A percentile compares a stretch with the other conserved stretches of the same genome.
phyloP scores from a whole-genome alignment of 1,284 basidiomycete genomes.

The Pulchroboletus neoregius region DNA sequence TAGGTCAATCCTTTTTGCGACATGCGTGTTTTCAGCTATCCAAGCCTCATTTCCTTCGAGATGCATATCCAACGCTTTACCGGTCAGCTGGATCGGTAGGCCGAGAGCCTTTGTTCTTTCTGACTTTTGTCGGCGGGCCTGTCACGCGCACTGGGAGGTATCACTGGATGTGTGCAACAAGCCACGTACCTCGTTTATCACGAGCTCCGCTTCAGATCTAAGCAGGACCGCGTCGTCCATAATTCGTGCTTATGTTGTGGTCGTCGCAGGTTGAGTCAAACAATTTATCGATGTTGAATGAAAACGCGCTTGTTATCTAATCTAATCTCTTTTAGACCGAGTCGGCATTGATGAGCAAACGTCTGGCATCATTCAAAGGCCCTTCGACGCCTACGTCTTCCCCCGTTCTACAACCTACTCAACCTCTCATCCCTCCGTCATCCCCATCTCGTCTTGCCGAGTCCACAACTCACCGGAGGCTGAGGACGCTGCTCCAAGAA shows the following conservation, averaged over 20 bases:
- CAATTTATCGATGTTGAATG: too few species aligned
- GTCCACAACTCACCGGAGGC: conserved; percentile 69
- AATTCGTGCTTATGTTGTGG: not conserved
- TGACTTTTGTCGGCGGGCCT: conserved; percentile 74
- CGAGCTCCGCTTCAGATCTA: conserved; percentile 72
- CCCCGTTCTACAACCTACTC: conserved; percentile 48
- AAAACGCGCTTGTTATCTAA: conserved; percentile 19
- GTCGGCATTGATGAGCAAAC: conserved; percentile 32
- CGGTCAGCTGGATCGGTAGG: conserved; percentile 68
- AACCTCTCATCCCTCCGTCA: conserved; percentile 35
- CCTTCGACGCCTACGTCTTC: conserved; percentile 70
- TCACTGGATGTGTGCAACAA: conserved; percentile 1
- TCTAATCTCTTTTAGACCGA: conserved; percentile 20
- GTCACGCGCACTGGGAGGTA: conserved; percentile 2
- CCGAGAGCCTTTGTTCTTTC: conserved; percentile 68
- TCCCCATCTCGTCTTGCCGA: conserved; percentile 57
- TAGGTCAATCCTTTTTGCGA: conserved; percentile 69
- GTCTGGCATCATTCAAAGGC: conserved; percentile 70
- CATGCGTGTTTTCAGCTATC: conserved; percentile 82
- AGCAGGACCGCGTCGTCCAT: conserved; percentile 47
- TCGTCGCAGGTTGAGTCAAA: not conserved
- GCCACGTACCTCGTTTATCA: conserved; percentile 55
- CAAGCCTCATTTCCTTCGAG: conserved; percentile 67
- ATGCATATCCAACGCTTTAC: conserved; percentile 70
- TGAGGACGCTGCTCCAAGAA: conserved; percentile 60